Percentiles rank a stretch among this genome's conserved stretches.
phyloP scores from a whole-genome alignment of 257 asterid genomes.

The Ocimum tenuiflorum region DNA sequence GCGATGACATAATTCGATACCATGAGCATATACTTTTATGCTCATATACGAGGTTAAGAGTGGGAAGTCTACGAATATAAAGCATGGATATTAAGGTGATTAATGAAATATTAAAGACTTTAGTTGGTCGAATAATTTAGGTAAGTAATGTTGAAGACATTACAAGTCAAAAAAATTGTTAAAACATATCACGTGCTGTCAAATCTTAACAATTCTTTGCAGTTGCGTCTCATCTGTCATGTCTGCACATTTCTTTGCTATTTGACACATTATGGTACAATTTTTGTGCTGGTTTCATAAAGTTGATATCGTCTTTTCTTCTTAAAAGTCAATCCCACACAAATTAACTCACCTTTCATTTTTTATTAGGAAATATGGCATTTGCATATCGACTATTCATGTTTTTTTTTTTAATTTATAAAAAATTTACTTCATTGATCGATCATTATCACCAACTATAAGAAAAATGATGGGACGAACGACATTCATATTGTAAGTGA shows the following conservation, averaged over 20 bases:
- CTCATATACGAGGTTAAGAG: too few relatives aligned
- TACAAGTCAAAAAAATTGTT: not conserved
- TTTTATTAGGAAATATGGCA: not conserved
- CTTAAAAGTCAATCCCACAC: constrained; percentile 21
- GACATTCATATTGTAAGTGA: constrained; percentile 2
- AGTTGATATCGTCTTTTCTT: constrained; percentile 21
- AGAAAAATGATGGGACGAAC: not conserved
- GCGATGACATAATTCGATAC: too few relatives aligned
- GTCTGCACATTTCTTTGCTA: constrained; percentile 29
- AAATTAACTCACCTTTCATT: not conserved
- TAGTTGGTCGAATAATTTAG: not conserved
- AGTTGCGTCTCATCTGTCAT: constrained; percentile 36
- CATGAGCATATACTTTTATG: too few relatives aligned
- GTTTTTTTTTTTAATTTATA: too few relatives aligned
- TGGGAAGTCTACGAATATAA: too few relatives aligned
- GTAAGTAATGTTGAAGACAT: not conserved
- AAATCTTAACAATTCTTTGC: constrained; percentile 30
- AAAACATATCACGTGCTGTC: constrained; percentile 35
- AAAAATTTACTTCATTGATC: not conserved
- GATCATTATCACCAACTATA: constrained; percentile 8
- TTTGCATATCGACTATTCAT: not conserved
- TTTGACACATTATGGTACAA: constrained; percentile 39
- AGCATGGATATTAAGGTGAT: too few relatives aligned
- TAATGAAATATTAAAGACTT: too few relatives aligned
- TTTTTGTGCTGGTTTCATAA: constrained; percentile 18